These are phyloP conservation scores for Pyrus pyrifolia DNA, from an alignment of 306 rosid species.

Conservation along the genomic window DNA sequence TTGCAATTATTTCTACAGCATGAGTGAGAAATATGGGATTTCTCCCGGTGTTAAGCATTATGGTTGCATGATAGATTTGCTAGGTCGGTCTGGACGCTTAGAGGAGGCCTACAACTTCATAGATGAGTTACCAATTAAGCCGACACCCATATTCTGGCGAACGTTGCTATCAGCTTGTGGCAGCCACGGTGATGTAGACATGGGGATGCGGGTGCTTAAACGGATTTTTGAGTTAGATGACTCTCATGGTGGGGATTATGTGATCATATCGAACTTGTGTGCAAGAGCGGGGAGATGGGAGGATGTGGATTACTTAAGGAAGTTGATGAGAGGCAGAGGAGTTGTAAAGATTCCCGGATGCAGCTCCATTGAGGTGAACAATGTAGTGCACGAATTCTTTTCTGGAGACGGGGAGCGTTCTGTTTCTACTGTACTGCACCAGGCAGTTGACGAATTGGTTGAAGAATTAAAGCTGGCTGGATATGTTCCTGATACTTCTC, in stretches of 20 bases:
- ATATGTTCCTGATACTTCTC: slow-evolving; percentile 66
- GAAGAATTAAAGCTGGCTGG: slow-evolving; percentile 67
- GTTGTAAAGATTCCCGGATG: slow-evolving; percentile 74
- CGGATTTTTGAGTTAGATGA: slow-evolving; percentile 61
- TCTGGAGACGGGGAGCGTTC: slow-evolving; percentile 63
- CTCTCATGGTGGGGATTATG: slow-evolving; percentile 86
- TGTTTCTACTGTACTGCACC: slow-evolving; percentile 39
- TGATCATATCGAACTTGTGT: slow-evolving; percentile 68
- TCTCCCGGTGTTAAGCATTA: slow-evolving; percentile 65
- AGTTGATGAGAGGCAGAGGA: slow-evolving; percentile 59
- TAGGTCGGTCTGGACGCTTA: slow-evolving; percentile 67
- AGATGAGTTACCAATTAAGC: slow-evolving; percentile 47
- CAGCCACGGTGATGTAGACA: slow-evolving; percentile 60
- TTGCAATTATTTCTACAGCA: slow-evolving; percentile 43
- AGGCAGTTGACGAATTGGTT: slow-evolving; percentile 58
- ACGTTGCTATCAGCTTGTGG: slow-evolving; percentile 68
- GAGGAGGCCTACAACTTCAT: slow-evolving; percentile 66
- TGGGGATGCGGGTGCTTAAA: slow-evolving; percentile 53
- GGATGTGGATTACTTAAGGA: slow-evolving; percentile 62
- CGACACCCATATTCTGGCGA: slow-evolving; percentile 74
- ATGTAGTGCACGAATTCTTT: slow-evolving; percentile 80
- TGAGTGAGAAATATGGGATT: slow-evolving; percentile 52
- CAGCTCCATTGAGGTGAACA: slow-evolving; percentile 78
- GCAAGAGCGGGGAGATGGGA: slow-evolving; percentile 75
- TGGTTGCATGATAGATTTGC: slow-evolving; percentile 88